Evolutionary conservation across 2,329 filamentous ascomycete genomes (phyloP).

Genomic region (Microthyrium microscopicum): DNA sequence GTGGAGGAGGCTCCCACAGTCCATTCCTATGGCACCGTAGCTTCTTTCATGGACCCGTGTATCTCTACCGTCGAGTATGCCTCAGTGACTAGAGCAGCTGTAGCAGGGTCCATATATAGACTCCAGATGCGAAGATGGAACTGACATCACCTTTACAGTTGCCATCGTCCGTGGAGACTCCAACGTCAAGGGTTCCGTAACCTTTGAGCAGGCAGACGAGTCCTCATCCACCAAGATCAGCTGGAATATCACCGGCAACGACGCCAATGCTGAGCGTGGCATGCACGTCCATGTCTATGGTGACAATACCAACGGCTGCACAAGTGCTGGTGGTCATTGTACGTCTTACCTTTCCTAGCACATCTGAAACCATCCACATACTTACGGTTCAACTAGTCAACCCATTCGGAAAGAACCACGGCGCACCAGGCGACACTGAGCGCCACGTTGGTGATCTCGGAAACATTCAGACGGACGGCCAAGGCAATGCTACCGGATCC

Average conservation of each 20-base stretch:
- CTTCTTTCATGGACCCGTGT: too few relatives aligned
- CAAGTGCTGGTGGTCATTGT: constrained; percentile 95
- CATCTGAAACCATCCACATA: neutral
- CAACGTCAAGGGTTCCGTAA: constrained; percentile 83
- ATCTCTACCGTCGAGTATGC: too few relatives aligned
- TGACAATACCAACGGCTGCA: constrained; percentile 99
- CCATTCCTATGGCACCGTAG: too few relatives aligned
- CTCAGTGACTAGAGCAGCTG: too few relatives aligned
- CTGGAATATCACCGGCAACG: constrained; percentile 85
- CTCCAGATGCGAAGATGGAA: too few relatives aligned
- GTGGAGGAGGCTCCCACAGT: too few relatives aligned
- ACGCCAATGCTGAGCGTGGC: constrained; percentile 89
- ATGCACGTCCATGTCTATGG: constrained; percentile 99
- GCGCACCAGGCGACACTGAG: constrained; percentile 62
- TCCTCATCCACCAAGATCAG: constrained; percentile 66
- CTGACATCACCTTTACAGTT: constrained; percentile 45
- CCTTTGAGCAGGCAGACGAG: constrained; percentile 86
- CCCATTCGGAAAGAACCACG: constrained; percentile 83
- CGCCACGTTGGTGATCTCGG: constrained; percentile 96
- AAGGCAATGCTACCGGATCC: constrained; percentile 77
- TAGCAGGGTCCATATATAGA: too few relatives aligned
- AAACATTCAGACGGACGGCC: constrained; percentile 87
- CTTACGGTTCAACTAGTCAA: constrained; percentile 40
- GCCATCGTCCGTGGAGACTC: constrained; percentile 95
- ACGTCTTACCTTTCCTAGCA: constrained; percentile 23